Evolutionary conservation across 2,329 filamentous ascomycete species (phyloP), one percentile per base, ranked within the genome.

Genomic region (Dactylellina sp.): DNA sequence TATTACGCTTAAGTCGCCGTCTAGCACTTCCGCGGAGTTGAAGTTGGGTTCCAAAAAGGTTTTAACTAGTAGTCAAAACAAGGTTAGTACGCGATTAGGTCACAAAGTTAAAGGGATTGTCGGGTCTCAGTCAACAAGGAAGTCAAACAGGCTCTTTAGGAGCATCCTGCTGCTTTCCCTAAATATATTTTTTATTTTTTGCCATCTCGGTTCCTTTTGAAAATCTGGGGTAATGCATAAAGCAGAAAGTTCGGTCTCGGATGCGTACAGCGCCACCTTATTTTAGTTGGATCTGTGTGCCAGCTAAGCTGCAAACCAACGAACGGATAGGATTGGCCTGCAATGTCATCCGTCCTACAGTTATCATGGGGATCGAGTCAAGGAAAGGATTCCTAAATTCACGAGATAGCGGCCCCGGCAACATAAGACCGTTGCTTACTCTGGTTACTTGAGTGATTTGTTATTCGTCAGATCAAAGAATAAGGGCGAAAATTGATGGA

Each of bases 191-290:
- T 55, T 37, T 6, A 18, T 37, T 49, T 52, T 28, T 35, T 39
- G 40, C 47, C 37, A 53, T 71, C 46, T 56, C 39, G 57, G 39
- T 50, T 47, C 59, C 18, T 60, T 61, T 60, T 32, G 66, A 72
- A 72, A 72, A 72, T 72, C 68, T 65, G 68, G 68, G 68, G 68
- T 72, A 72, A 72, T 72, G 68, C 68, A 72, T 60, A 64, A 72
- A 72, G 68, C 68, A 65, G 68, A 60, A 60, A 65, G 60, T 44
- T 64, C 53, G 59, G 68, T 64, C 39, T 72, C 60, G 68, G 68
- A 72, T 60, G 60, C 52, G 68, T 62, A 64, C 68, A 72, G 44
- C 60, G 68, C 68, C 68, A 65, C 60, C 60, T 32, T 65, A 44
- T 59, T 60, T 72, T 59, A 52, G 50, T 61, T 32, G 49, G 49